phyloP scores from a whole-genome alignment of 345 rosid genomes.

The Cardamine resedifolia region DNA sequence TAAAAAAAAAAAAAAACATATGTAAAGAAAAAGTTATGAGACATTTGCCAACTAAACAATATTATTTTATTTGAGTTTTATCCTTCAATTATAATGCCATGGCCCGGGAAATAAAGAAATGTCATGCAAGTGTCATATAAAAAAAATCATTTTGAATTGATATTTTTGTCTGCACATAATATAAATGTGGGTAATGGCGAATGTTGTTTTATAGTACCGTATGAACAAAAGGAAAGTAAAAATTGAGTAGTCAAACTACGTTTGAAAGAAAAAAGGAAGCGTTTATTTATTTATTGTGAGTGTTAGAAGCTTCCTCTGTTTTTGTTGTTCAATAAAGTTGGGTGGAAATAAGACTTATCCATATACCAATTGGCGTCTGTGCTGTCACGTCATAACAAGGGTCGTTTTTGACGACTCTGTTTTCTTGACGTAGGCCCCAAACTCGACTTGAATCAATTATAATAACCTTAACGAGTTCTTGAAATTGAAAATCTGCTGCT shows the following conservation, averaged over 20 bases:
- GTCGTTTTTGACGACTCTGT: slow-evolving; percentile 36
- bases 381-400: slow-evolving; percentile 23
- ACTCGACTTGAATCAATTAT: slow-evolving; percentile 18
- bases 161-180: not conserved
- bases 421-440: slow-evolving; percentile 28
- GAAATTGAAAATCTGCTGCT: slow-evolving; percentile 9
- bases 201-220: too few relatives aligned
- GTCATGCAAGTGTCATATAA: slow-evolving; percentile 10
- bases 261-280: not conserved
- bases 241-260: not conserved
- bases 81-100: not conserved
- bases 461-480: not conserved
- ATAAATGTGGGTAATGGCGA: too few relatives aligned
- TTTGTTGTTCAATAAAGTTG: not conserved
- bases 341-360: slow-evolving; percentile 22
- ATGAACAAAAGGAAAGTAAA: not conserved
- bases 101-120: slow-evolving; percentile 4
- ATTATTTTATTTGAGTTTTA: not conserved
- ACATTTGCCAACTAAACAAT: not conserved
- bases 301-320: slow-evolving; percentile 13
- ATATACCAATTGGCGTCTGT: slow-evolving; percentile 8
- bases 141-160: not conserved
- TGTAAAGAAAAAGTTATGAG: slow-evolving; percentile 9
- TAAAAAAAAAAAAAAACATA: not conserved
- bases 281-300: too few relatives aligned